phyloP scores from a whole-genome alignment of 2,329 filamentous ascomycete genomes.

The Didymella arachidicola region DNA sequence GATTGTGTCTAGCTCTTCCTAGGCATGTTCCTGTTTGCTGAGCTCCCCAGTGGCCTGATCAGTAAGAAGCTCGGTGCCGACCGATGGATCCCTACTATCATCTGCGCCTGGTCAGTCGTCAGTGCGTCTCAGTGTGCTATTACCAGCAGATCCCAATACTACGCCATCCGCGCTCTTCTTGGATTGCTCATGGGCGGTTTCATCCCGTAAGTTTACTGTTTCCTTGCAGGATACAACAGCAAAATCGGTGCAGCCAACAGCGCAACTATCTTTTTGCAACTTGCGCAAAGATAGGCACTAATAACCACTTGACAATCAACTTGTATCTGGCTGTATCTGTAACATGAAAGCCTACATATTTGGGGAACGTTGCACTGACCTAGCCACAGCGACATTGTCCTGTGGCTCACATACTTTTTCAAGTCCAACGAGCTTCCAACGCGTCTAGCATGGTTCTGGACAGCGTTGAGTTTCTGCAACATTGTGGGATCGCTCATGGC shows the following conservation, averaged over 20 bases:
- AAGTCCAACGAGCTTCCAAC: constrained; percentile 52
- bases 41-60: constrained; percentile 60
- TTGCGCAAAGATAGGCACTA: too few relatives aligned
- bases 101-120: constrained; percentile 47
- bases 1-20: constrained; percentile 34
- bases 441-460: constrained; percentile 56
- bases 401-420: constrained; percentile 55
- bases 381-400: constrained; percentile 49
- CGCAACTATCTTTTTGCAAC: too few relatives aligned
- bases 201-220: constrained; percentile 27
- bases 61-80: constrained; percentile 62
- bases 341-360: too few relatives aligned
- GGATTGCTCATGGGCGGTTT: constrained; percentile 50
- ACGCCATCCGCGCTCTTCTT: constrained; percentile 50
- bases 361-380: constrained; percentile 30
- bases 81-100: constrained; percentile 49
- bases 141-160: constrained; percentile 47
- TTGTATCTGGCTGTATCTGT: too few relatives aligned
- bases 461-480: constrained; percentile 47
- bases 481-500: constrained; percentile 52
- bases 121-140: constrained; percentile 50
- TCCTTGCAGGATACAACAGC: too few relatives aligned
- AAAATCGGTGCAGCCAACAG: too few relatives aligned
- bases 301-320: too few relatives aligned
- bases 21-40: constrained; percentile 57